These are phyloP conservation scores for Larix kaempferi DNA, from an alignment of 75 land plant species.

Conservation along the genomic window DNA sequence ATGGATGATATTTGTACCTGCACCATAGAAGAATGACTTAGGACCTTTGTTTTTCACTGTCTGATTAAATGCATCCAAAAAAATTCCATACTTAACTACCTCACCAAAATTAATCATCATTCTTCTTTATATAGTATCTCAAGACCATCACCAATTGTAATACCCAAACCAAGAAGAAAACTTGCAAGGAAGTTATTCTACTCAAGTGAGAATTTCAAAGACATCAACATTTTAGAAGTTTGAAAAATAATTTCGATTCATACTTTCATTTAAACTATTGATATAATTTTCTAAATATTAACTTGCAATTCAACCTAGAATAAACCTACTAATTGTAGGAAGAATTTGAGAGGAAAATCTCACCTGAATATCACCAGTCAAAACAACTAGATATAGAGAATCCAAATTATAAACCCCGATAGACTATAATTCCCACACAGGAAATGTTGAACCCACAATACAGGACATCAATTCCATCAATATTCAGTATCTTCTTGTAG, in stretches of 20 bases:
- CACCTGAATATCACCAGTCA: slow-evolving; percentile 59
- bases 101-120: slow-evolving; percentile 88
- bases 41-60: slow-evolving; percentile 57
- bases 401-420: too few relatives aligned
- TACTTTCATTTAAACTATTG: slow-evolving; percentile 18
- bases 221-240: slow-evolving; percentile 37
- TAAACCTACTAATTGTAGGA: too few relatives aligned
- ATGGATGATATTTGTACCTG: slow-evolving; percentile 68
- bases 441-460: too few relatives aligned
- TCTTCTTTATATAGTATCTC: slow-evolving; percentile 67
- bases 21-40: slow-evolving; percentile 64
- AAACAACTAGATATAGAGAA: too few relatives aligned
- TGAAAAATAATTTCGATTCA: slow-evolving; percentile 29
- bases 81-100: slow-evolving; percentile 68
- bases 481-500: too few relatives aligned
- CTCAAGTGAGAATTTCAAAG: too few relatives aligned
- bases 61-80: slow-evolving; percentile 57
- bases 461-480: too few relatives aligned
- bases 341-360: not conserved
- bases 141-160: slow-evolving; percentile 73
- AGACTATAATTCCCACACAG: too few relatives aligned
- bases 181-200: too few relatives aligned
- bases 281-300: too few relatives aligned
- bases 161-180: slow-evolving; percentile 75
- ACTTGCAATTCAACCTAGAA: too few relatives aligned